Evolutionary conservation across 805 yeast genomes (phyloP).

Genomic region (Yarrowia sp.): DNA sequence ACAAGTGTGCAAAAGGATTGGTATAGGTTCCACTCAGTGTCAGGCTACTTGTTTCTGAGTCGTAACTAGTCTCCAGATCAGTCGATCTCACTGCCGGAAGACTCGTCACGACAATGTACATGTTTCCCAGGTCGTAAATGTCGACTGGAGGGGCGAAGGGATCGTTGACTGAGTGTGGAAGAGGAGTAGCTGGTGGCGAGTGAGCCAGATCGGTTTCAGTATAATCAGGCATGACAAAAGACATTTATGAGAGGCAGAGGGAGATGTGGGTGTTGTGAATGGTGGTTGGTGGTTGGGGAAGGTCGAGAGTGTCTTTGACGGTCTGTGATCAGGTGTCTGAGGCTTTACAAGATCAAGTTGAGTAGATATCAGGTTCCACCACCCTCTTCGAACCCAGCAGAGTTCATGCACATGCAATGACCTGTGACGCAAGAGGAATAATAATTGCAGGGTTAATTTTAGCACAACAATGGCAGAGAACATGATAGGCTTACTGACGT

Average conservation of each 20-base stretch:
- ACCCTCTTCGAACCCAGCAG: not conserved
- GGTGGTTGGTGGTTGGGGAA: not conserved
- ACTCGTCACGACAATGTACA: slow-evolving; percentile 15
- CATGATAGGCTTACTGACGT: not conserved
- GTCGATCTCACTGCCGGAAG: slow-evolving; percentile 1
- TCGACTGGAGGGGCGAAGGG: slow-evolving; percentile 21
- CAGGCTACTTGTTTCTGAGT: not conserved
- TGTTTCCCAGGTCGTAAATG: slow-evolving; percentile 22
- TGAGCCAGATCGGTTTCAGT: slow-evolving; percentile 11
- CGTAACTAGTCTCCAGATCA: not conserved
- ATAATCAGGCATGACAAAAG: slow-evolving; percentile 8
- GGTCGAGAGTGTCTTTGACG: not conserved
- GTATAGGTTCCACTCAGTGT: not conserved
- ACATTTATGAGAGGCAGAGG: not conserved
- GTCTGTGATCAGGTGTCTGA: too few relatives aligned
- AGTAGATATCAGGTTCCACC: too few relatives aligned
- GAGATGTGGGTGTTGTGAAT: not conserved
- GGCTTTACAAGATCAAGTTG: too few relatives aligned
- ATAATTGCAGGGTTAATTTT: slow-evolving; percentile 1
- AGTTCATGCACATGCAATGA: slow-evolving; percentile 36
- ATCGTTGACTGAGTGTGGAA: not conserved
- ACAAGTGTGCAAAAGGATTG: slow-evolving; percentile 14
- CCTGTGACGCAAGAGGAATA: not conserved
- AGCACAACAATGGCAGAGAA: not conserved
- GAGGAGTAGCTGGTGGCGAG: slow-evolving; percentile 17